Base-by-base conservation (phyloP, 306 rosid species). In the Oxytropis ochrocephala region DNA sequence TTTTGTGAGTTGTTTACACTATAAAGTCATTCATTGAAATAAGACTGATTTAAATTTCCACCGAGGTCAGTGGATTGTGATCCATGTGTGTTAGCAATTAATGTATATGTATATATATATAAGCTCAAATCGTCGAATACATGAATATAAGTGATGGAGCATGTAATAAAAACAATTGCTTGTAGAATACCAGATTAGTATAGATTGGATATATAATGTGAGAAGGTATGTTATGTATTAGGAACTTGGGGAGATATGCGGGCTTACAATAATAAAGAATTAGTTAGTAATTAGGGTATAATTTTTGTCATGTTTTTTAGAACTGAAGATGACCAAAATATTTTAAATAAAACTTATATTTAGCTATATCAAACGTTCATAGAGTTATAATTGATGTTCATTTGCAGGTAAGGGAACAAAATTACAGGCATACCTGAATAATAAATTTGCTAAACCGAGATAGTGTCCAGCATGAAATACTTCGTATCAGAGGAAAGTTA, bases 401-500 rank as follows among this genome's bases (percentile, higher is more conserved):
- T 47, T 59, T 63, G 33, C 67, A 59, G 65, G 33, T 9, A 35
- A 71, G 30, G 48, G 69, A 48, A 18, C 44, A 75, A 29, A 33
- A 79, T 61, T 7, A 7, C 11, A 56, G 58, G 49, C 66, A 78
- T 83, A 95, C 99, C 99, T 95, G 96, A 79, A 95, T 80, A 70
- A 95, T 78, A 78, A 86, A 95, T 78, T 91, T 95, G 87, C 99
- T 95, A 88, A 91, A 95, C 68, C 99, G 99, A 48, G 99, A 91
- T 38, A 91, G 78, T 32, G 99, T 95, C 99, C 99, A 95, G 78
- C 99, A 95, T 19, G 99, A 91, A 73, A 95, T 95, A 73, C 99
- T 95, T 77, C 96, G 84, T 75, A 95, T 91, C 71, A 95, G 78
- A 61, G 99, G 97, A 83, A 89, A 95, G 78, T 89, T 89, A 74